A percentile compares a stretch with the other conserved stretches of the same genome.
phyloP scores from a whole-genome alignment of 225 moss, liverwort and hornwort species.

The Antitrichia curtipendula region DNA sequence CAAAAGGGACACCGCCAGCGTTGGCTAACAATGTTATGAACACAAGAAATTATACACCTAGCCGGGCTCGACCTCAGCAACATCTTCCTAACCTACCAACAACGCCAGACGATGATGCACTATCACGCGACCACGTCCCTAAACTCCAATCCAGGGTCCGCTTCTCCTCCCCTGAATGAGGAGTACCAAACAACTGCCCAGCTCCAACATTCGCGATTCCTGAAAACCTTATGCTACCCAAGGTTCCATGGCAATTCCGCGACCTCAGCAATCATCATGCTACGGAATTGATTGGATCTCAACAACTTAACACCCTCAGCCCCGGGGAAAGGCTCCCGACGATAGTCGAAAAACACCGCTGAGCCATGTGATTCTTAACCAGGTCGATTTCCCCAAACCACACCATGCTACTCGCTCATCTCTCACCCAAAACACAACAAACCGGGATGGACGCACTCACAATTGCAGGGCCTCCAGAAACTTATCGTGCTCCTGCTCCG shows the following conservation, averaged over 20 bases:
- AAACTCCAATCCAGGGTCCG: not conserved
- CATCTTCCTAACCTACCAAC: not conserved
- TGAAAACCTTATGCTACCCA: not conserved
- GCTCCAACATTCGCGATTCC: not conserved
- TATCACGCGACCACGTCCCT: not conserved
- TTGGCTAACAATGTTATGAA: not conserved
- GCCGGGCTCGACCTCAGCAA: too few species aligned
- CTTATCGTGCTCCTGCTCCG: slow-evolving; percentile 99
- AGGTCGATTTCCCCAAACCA: not conserved
- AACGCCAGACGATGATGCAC: not conserved
- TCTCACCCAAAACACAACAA: not conserved
- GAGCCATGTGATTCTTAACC: too few species aligned
- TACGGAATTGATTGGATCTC: not conserved
- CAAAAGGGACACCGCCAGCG: not conserved
- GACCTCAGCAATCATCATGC: not conserved
- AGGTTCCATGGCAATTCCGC: not conserved
- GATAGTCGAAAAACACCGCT: not conserved
- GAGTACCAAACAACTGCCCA: not conserved
- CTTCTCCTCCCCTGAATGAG: not conserved
- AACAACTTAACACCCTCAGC: not conserved
- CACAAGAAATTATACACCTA: not conserved
- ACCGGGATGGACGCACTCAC: slow-evolving; percentile 29
- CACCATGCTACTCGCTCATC: not conserved
- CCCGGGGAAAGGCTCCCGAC: not conserved
- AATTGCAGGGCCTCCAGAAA: slow-evolving; percentile 89